phyloP scores from a whole-genome alignment of 805 yeast genomes.

The Brettanomyces custersianus region DNA sequence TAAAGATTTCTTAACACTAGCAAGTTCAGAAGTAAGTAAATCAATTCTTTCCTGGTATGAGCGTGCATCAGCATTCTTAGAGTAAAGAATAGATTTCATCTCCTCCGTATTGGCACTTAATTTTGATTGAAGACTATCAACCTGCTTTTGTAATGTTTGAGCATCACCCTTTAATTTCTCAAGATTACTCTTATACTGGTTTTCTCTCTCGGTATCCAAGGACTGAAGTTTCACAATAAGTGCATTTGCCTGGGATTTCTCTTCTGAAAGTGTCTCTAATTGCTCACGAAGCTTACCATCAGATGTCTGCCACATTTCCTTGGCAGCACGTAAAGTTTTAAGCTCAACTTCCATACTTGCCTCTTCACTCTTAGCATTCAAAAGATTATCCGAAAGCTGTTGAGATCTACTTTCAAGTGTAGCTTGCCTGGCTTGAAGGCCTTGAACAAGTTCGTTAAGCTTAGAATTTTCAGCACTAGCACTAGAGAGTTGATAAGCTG shows the following conservation, averaged over 20 bases:
- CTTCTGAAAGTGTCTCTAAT: slow-evolving; percentile 42
- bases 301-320: slow-evolving; percentile 36
- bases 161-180: slow-evolving; percentile 40
- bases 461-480: slow-evolving; percentile 38
- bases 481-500: slow-evolving; percentile 31
- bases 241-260: slow-evolving; percentile 48
- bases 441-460: slow-evolving; percentile 28
- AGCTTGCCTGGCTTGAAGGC: slow-evolving; percentile 32
- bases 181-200: slow-evolving; percentile 39
- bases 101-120: slow-evolving; percentile 42
- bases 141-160: slow-evolving; percentile 38
- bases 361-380: slow-evolving; percentile 39
- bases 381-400: slow-evolving; percentile 42
- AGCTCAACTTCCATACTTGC: slow-evolving; percentile 37
- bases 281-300: slow-evolving; percentile 46
- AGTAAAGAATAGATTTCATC: slow-evolving; percentile 38
- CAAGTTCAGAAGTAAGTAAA: slow-evolving; percentile 36
- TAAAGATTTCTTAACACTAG: slow-evolving; percentile 32
- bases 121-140: slow-evolving; percentile 34
- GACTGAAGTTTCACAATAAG: slow-evolving; percentile 53
- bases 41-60: slow-evolving; percentile 56
- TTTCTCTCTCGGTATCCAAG: slow-evolving; percentile 52
- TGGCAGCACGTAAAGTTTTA: slow-evolving; percentile 46
- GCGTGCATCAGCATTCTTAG: slow-evolving; percentile 47
- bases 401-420: slow-evolving; percentile 43